A percentile compares a stretch with the other conserved stretches of the same genome.
Conservation (phyloP, 2,329 filamentous ascomycete genomes). For the Cercospora sp. region DNA sequence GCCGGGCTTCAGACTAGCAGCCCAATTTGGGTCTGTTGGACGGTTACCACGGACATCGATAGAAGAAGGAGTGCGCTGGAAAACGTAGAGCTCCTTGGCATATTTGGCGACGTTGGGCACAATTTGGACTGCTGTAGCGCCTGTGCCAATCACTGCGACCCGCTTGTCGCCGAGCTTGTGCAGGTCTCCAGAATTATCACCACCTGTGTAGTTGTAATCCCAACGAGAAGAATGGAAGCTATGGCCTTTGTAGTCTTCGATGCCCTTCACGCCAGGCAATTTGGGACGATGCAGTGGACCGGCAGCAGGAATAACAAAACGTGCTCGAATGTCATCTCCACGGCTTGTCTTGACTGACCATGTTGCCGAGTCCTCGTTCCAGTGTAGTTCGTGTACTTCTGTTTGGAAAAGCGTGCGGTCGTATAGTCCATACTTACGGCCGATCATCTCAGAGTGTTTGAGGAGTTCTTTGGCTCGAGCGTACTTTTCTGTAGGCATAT, state of each 20-base stretch:
- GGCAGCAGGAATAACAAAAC: slow-evolving; percentile 44
- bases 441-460: slow-evolving; percentile 27
- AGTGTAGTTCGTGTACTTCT: slow-evolving; percentile 23
- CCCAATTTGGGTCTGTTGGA: slow-evolving; percentile 44
- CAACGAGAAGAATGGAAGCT: slow-evolving; percentile 49
- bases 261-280: slow-evolving; percentile 47
- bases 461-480: slow-evolving; percentile 46
- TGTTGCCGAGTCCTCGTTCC: slow-evolving; percentile 39
- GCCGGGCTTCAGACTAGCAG: slow-evolving; percentile 40
- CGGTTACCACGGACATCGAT: slow-evolving; percentile 39
- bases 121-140: slow-evolving; percentile 38
- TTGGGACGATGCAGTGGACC: slow-evolving; percentile 49
- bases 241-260: slow-evolving; percentile 43
- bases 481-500: slow-evolving; percentile 43
- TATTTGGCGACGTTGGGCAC: slow-evolving; percentile 44
- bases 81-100: slow-evolving; percentile 42
- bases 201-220: slow-evolving; percentile 47
- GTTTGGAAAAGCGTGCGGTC: slow-evolving; percentile 47
- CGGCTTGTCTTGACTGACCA: slow-evolving; percentile 28
- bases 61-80: slow-evolving; percentile 46
- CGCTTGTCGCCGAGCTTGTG: slow-evolving; percentile 24
- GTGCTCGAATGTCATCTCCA: slow-evolving; percentile 36
- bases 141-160: slow-evolving; percentile 31
- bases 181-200: slow-evolving; percentile 27
- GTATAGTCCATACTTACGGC: slow-evolving; percentile 22